Conservation (phyloP, 1,284 basidiomycete genomes). For the Xerocomus minutiporus region DNA sequence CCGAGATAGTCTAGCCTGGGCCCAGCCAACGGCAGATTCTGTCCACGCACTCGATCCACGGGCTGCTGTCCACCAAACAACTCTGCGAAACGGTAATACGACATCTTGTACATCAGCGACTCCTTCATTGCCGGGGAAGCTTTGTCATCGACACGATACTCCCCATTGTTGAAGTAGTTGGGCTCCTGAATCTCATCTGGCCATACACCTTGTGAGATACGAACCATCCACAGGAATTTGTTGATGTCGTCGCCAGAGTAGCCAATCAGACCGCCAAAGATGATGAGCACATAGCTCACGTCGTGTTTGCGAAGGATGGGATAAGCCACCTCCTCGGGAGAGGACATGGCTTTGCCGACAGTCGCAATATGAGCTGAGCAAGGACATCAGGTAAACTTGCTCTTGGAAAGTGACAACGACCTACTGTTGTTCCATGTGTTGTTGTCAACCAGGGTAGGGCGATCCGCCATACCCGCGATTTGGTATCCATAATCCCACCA, state of each 20-base stretch:
- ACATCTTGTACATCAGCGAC: slow-evolving; percentile 98
- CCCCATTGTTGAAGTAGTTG: slow-evolving; percentile 92
- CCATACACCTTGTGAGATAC: slow-evolving; percentile 98
- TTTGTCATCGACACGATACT: slow-evolving; percentile 89
- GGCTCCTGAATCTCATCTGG: slow-evolving; percentile 96
- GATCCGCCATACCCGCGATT: slow-evolving; percentile 97
- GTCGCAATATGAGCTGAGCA: slow-evolving; percentile 85
- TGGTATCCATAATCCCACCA: slow-evolving; percentile 99
- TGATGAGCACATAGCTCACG: slow-evolving; percentile 96
- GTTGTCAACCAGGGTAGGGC: slow-evolving; percentile 97
- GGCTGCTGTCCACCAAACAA: slow-evolving; percentile 76
- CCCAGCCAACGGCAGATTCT: slow-evolving; percentile 71
- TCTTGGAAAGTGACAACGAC: slow-evolving; percentile 27
- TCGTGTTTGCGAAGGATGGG: slow-evolving; percentile 97
- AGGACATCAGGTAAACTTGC: slow-evolving; percentile 7
- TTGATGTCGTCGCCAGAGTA: slow-evolving; percentile 99
- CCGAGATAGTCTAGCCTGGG: slow-evolving; percentile 85
- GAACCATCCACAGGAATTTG: slow-evolving; percentile 99
- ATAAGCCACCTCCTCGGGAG: slow-evolving; percentile 91
- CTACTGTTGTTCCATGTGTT: slow-evolving; percentile 99
- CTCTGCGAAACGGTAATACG: slow-evolving; percentile 90
- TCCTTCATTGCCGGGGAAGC: slow-evolving; percentile 92
- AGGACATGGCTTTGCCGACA: slow-evolving; percentile 97
- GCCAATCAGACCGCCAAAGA: slow-evolving; percentile 95
- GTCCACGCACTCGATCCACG: slow-evolving; percentile 80